Evolutionary conservation across 179 eudicot genomes (phyloP).

Genomic region (Spinacia oleracea): DNA sequence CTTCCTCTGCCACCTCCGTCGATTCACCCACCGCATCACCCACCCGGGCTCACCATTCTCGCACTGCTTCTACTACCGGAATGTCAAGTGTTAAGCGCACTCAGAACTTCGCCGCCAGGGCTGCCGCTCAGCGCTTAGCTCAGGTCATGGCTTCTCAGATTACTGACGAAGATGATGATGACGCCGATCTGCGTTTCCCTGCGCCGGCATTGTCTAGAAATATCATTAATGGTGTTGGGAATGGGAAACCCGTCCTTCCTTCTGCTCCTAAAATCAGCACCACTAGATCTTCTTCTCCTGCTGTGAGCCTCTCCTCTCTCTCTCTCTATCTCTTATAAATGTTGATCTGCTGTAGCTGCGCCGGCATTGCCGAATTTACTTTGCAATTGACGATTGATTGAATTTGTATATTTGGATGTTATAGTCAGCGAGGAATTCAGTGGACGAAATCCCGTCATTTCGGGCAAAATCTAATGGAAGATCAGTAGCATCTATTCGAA

Average conservation of each 20-base stretch:
- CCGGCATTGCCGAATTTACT: neutral
- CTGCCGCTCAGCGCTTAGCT: constrained; percentile 92
- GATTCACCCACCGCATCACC: constrained; percentile 37
- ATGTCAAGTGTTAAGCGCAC: constrained; percentile 72
- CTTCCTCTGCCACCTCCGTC: constrained; percentile 37
- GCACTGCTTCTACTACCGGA: constrained; percentile 59
- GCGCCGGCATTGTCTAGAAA: constrained; percentile 48
- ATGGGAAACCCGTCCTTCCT: constrained; percentile 25
- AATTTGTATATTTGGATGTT: neutral
- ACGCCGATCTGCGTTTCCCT: constrained; percentile 44
- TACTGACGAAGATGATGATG: constrained; percentile 53
- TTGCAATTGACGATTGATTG: constrained; percentile 19
- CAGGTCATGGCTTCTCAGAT: constrained; percentile 90
- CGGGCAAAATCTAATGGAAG: constrained; percentile 53
- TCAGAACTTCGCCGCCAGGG: constrained; percentile 85
- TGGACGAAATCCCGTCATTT: constrained; percentile 47
- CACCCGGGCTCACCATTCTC: constrained; percentile 45
- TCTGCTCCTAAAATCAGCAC: constrained; percentile 10
- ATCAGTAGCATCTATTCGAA: constrained; percentile 41
- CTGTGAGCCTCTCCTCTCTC: constrained; percentile 32
- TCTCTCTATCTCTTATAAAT: neutral
- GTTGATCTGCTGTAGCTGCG: constrained; percentile 6
- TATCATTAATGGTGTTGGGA: constrained; percentile 13
- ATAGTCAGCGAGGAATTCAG: constrained; percentile 47
- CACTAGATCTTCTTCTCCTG: constrained; percentile 58